Base-by-base conservation (phyloP, 2,329 filamentous ascomycete species). In the Helicocarpus griseus region DNA sequence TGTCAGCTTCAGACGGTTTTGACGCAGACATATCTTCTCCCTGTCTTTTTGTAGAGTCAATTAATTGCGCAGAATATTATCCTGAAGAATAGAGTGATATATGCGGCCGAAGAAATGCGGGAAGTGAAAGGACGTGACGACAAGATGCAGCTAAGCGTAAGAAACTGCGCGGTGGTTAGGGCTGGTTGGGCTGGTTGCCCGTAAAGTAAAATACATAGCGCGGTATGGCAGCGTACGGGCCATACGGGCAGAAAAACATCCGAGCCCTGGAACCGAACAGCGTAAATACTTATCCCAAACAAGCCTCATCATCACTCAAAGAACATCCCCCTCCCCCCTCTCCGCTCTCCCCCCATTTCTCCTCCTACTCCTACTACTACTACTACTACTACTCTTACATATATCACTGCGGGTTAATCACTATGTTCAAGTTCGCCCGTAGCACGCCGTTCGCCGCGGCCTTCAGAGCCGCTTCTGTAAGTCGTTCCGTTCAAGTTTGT, bases 381-480 rank as follows among this genome's bases (percentile, higher is more conserved):
- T 17, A 29, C 11, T n/a, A 17, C 24, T 36, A 48, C 17, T 21
- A 35, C 11, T 31, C 19, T 19, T 29, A 4, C 21, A 22, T 44
- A n/a, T 49, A 19, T 49, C 29, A 14, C 33, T 51, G 49, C 41
- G 46, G 56, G 54, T 58, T 57, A 55, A 64, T 67, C 73, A 80
- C 64, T 65, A 96, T 95, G 89, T 94, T 89, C 78, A 93, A 85
- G 74, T 76, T 95, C 70, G 85, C 85, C 70, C 85, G 89, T 76
- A 86, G 81, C 75, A 81, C 86, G 73, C 85, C 86, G 70, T 76
- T 91, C 75, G 82, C 86, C 70, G 83, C 86, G 74, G 86, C 86
- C 72, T 73, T 94, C 71, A 84, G 83, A 73, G 82, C 85, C 69
- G 81, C 82, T 72, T 85, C 83, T 78, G 89, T 90, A 74, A 70